These are phyloP conservation scores for Rhododendron ovatum DNA, from an alignment of 148 eudicot species.

Conservation along the genomic window DNA sequence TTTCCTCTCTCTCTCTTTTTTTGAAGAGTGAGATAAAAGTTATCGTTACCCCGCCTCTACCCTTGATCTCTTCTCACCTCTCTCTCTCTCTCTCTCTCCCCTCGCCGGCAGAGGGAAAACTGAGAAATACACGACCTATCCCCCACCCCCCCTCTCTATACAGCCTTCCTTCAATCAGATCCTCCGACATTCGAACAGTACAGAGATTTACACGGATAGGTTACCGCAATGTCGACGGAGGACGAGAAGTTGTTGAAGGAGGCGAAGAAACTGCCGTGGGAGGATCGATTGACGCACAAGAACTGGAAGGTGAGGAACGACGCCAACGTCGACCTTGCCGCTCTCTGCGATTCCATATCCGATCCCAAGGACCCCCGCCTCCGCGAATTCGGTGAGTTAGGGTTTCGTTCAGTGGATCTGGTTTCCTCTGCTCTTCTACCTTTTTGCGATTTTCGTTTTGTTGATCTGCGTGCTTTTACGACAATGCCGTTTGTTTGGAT, in stretches of 20 bases:
- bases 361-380: constrained; percentile 94
- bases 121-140: not conserved
- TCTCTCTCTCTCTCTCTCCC: constrained; percentile 4
- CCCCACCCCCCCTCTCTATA: not conserved
- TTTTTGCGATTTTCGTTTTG: not conserved
- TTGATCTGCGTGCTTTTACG: not conserved
- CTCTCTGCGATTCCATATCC: constrained; percentile 60
- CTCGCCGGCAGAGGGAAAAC: constrained; percentile 35
- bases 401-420: constrained; percentile 32
- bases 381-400: constrained; percentile 82
- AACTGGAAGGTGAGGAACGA: constrained; percentile 98
- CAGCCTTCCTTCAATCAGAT: not conserved
- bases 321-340: constrained; percentile 85
- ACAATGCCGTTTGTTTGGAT: constrained; percentile 10
- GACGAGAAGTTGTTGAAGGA: constrained; percentile 97
- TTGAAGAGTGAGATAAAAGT: constrained; percentile 6
- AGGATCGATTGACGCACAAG: constrained; percentile 86
- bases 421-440: not conserved
- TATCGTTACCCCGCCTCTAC: not conserved
- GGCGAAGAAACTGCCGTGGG: constrained; percentile 99
- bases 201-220: not conserved
- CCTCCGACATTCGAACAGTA: not conserved
- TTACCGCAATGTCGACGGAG: constrained; percentile 60
- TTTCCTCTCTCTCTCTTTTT: not conserved
- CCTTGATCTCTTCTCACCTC: not conserved